Percentiles rank a stretch among this genome's conserved stretches.
Conservation (phyloP, 2,329 filamentous ascomycete genomes). For the Tolypocladium guangdongense region DNA sequence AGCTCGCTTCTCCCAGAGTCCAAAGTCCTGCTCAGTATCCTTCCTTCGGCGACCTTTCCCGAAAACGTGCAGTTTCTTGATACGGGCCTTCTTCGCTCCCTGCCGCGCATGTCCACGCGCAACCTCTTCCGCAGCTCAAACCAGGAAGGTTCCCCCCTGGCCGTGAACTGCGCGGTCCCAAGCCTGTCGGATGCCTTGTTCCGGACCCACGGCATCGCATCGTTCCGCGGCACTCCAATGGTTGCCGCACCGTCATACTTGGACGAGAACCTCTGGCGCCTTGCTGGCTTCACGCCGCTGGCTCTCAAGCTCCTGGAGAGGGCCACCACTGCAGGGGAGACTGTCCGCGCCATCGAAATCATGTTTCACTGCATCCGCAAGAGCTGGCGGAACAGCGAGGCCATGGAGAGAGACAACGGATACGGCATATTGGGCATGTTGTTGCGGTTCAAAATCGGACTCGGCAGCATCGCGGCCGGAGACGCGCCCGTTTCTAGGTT, state of each 20-base stretch:
- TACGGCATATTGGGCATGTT: constrained; percentile 82
- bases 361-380: constrained; percentile 77
- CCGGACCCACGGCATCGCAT: constrained; percentile 66
- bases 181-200: constrained; percentile 83
- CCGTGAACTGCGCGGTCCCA: constrained; percentile 79
- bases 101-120: constrained; percentile 64
- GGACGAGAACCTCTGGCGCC: constrained; percentile 84
- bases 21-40: constrained; percentile 72
- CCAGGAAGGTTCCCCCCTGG: constrained; percentile 57
- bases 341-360: constrained; percentile 69
- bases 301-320: constrained; percentile 76
- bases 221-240: constrained; percentile 74
- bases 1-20: constrained; percentile 71
- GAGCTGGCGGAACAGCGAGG: constrained; percentile 96
- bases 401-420: constrained; percentile 92
- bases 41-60: constrained; percentile 68
- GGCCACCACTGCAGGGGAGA: constrained; percentile 57
- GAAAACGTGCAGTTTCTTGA: constrained; percentile 73
- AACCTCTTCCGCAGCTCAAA: constrained; percentile 33
- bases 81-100: constrained; percentile 60
- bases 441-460: constrained; percentile 70
- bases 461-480: constrained; percentile 20
- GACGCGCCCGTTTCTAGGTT: constrained; percentile 27
- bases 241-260: constrained; percentile 72
- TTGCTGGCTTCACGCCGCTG: constrained; percentile 83